Evolutionary conservation across 1,284 basidiomycete species (phyloP).

Genomic region (Ganoderma resinaceum): DNA sequence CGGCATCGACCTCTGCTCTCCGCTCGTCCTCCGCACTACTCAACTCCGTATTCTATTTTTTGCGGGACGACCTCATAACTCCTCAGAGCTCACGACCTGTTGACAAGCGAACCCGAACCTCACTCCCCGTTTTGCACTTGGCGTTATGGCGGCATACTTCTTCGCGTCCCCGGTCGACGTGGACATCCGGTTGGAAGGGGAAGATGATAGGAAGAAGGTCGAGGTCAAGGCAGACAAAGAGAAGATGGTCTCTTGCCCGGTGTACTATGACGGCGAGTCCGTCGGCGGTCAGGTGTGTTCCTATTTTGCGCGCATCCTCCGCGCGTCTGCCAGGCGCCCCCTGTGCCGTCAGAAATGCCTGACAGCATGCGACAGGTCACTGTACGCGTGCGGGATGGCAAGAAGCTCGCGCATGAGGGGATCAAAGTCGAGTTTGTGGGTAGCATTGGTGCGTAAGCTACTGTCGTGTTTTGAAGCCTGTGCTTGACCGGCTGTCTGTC

Average conservation of each 20-base stretch:
- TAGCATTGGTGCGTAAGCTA: slow-evolving; percentile 79
- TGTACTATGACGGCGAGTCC: slow-evolving; percentile 96
- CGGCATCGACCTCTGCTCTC: not conserved
- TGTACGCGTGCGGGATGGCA: slow-evolving; percentile 92
- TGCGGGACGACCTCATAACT: not conserved
- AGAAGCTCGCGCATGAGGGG: slow-evolving; percentile 94
- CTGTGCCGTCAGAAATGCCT: not conserved
- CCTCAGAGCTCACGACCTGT: not conserved
- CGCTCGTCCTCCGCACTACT: not conserved
- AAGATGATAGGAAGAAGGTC: slow-evolving; percentile 85
- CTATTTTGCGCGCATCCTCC: slow-evolving; percentile 9
- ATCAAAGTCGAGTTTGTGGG: slow-evolving; percentile 99
- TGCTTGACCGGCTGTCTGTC: no score
- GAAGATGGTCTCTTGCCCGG: slow-evolving; percentile 82
- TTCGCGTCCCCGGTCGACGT: slow-evolving; percentile 93
- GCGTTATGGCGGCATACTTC: slow-evolving; percentile 88
- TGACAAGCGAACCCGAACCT: not conserved
- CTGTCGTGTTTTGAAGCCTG: not conserved
- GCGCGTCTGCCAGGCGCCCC: not conserved
- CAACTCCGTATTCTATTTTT: not conserved
- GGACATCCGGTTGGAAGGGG: slow-evolving; percentile 87
- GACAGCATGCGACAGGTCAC: slow-evolving; percentile 64
- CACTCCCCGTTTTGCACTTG: not conserved
- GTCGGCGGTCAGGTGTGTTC: slow-evolving; percentile 82
- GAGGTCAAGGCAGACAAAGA: slow-evolving; percentile 84